Conservation (phyloP, 495 filamentous ascomycete genomes). For the Talaromyces trachyspermus region DNA sequence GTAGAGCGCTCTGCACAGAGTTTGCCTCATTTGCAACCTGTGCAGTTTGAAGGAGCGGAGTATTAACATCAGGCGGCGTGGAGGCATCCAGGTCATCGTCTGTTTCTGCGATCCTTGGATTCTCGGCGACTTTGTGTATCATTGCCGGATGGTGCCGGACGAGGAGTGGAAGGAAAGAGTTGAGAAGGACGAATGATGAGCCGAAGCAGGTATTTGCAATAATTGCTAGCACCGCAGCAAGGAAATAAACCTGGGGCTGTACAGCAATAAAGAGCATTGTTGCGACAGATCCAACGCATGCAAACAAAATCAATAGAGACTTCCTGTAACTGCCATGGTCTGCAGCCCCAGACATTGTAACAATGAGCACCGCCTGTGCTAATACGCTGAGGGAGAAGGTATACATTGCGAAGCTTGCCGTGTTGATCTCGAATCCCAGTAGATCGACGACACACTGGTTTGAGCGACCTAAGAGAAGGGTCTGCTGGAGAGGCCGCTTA, state of each 20-base stretch:
- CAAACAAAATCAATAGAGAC: constrained; percentile 73
- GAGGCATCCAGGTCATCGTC: constrained; percentile 1
- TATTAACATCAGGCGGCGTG: neutral
- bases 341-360: constrained; percentile 92
- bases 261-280: constrained; percentile 89
- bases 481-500: constrained; percentile 14
- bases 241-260: constrained; percentile 61
- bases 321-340: constrained; percentile 95
- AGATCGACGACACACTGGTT: constrained; percentile 79
- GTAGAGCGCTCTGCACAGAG: neutral
- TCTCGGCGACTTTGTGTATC: constrained; percentile 10
- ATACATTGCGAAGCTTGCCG: constrained; percentile 97
- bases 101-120: neutral
- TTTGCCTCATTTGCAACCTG: constrained; percentile 8
- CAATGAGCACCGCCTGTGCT: constrained; percentile 79
- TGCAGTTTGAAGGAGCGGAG: constrained; percentile 19
- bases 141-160: constrained; percentile 66
- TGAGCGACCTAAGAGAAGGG: constrained; percentile 22
- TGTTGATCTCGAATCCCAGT: constrained; percentile 82
- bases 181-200: constrained; percentile 77
- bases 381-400: constrained; percentile 90
- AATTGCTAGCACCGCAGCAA: constrained; percentile 78
- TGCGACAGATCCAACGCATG: constrained; percentile 66
- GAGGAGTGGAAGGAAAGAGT: constrained; percentile 75
- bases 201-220: constrained; percentile 87